Evolutionary conservation across 1,284 basidiomycete species (phyloP).

Genomic region (Melampsora americana): DNA sequence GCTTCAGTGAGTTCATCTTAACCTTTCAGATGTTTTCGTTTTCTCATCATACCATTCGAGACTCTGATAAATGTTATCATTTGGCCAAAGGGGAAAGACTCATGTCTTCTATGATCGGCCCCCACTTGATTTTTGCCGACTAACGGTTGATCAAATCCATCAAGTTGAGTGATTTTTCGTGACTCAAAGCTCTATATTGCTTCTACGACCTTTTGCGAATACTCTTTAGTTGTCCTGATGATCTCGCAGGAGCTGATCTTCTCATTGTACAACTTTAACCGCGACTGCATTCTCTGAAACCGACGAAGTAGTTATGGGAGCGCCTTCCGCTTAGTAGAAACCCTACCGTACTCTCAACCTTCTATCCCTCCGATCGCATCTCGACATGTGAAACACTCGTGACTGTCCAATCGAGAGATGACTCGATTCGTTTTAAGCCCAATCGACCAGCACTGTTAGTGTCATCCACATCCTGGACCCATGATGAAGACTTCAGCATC

Average conservation of each 20-base stretch:
- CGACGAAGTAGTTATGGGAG: slow-evolving; percentile 18
- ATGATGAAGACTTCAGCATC: slow-evolving; percentile 90
- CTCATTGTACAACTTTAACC: neutral
- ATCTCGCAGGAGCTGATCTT: too few relatives aligned
- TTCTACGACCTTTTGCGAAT: slow-evolving; percentile 49
- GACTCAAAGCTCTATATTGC: slow-evolving; percentile 60
- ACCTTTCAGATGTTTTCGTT: neutral
- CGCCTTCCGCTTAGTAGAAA: slow-evolving; percentile 47
- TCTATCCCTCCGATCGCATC: slow-evolving; percentile 63
- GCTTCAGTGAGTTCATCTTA: slow-evolving; percentile 63
- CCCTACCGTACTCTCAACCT: slow-evolving; percentile 55
- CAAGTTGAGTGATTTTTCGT: slow-evolving; percentile 60
- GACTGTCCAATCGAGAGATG: slow-evolving; percentile 52
- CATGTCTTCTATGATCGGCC: slow-evolving; percentile 79
- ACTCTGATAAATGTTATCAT: slow-evolving; percentile 35
- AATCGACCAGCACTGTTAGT: slow-evolving; percentile 82
- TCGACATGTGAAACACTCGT: slow-evolving; percentile 43
- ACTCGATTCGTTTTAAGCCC: slow-evolving; percentile 54
- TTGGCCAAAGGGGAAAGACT: slow-evolving; percentile 16
- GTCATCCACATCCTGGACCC: slow-evolving; percentile 93
- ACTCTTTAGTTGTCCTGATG: slow-evolving; percentile 45
- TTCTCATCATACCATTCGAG: slow-evolving; percentile 27
- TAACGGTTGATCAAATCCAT: slow-evolving; percentile 68
- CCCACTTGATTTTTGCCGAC: slow-evolving; percentile 71
- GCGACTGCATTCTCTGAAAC: neutral